These are phyloP conservation scores for Pythium periplocum DNA, from an alignment of 352 stramenopile genomes.

Conservation along the genomic window DNA sequence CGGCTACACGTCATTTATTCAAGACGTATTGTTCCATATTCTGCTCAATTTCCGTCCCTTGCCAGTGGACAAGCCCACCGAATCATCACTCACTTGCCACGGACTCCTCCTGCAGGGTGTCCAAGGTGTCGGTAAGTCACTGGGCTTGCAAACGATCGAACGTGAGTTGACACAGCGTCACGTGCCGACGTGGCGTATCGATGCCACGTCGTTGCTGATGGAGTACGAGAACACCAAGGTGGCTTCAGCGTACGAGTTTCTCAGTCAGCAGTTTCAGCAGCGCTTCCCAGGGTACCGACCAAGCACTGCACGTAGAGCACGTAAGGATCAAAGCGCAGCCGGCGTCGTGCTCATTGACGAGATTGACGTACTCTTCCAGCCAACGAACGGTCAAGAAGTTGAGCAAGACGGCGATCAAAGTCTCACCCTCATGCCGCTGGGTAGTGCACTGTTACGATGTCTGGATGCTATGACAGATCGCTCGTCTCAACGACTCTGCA, in stretches of 20 bases:
- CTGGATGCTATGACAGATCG: constrained; percentile 38
- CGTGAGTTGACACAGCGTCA: constrained; percentile 17
- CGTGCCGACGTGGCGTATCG: constrained; percentile 18
- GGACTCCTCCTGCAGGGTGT: constrained; percentile 59
- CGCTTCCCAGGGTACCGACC: constrained; percentile 17
- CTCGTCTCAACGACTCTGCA: constrained; percentile 23
- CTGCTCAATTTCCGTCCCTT: constrained; percentile 22
- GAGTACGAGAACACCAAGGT: constrained; percentile 35
- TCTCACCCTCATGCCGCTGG: constrained; percentile 36
- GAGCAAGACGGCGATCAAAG: constrained; percentile 21
- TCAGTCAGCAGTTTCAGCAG: constrained; percentile 33
- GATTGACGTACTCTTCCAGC: constrained; percentile 58
- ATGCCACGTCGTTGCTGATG: constrained; percentile 57
- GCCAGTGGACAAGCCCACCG: background rate
- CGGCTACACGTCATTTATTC: constrained; percentile 45
- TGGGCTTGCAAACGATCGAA: constrained; percentile 27
- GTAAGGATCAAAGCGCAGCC: constrained; percentile 1
- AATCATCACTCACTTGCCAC: constrained; percentile 27
- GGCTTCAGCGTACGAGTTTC: constrained; percentile 54
- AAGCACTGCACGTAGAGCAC: too few species aligned
- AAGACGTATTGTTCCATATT: constrained; percentile 52
- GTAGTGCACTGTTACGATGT: constrained; percentile 53
- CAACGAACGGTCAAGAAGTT: constrained; percentile 27
- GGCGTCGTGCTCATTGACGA: constrained; percentile 71
- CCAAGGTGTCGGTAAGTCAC: constrained; percentile 64